A percentile compares a stretch with the other conserved stretches of the same genome.
These are phyloP conservation scores for Chaetomiaceae sp. DNA, from an alignment of 2,329 filamentous ascomycete species.

Conservation along the genomic window DNA sequence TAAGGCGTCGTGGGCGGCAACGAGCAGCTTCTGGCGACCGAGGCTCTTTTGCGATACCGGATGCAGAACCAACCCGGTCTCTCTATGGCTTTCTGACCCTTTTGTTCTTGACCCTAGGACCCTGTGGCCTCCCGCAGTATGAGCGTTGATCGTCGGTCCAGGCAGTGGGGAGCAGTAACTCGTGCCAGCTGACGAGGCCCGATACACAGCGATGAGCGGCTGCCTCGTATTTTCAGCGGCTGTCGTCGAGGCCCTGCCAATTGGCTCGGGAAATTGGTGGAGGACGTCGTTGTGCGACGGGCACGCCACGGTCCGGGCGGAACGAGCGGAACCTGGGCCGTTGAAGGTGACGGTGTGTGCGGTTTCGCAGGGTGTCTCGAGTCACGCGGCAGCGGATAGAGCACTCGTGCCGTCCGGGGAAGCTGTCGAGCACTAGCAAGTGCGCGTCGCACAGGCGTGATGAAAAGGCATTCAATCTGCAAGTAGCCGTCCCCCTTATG, in stretches of 20 bases:
- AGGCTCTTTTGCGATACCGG: constrained; percentile 12
- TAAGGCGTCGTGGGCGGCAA: constrained; percentile 21
- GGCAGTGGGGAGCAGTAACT: constrained; percentile 6
- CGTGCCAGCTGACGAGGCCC: constrained; percentile 25
- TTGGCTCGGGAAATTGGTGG: constrained; percentile 30
- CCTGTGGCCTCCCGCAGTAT: constrained; percentile 26
- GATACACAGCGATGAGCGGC: constrained; percentile 28
- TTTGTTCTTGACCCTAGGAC: constrained; percentile 1
- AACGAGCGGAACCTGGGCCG: constrained; percentile 24
- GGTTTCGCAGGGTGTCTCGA: constrained; percentile 11
- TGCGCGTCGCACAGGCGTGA: constrained; percentile 23
- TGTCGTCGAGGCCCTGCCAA: constrained; percentile 27
- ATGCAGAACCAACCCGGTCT: constrained; percentile 15
- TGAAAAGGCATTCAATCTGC: constrained; percentile 28
- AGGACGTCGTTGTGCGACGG: constrained; percentile 33
- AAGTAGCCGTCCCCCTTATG: constrained; percentile 29
- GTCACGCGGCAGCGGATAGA: constrained; percentile 27
- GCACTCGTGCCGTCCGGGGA: constrained; percentile 21
- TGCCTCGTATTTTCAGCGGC: constrained; percentile 34
- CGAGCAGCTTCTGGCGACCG: constrained; percentile 11
- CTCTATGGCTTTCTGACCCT: constrained; percentile 11
- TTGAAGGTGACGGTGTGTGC: constrained; percentile 14
- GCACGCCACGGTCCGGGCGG: constrained; percentile 19
- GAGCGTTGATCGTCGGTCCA: constrained; percentile 22
- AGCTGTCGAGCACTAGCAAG: constrained; percentile 15